Base-by-base conservation (phyloP, 2,329 filamentous ascomycete species). In the Verticillium zaregamsianum region DNA sequence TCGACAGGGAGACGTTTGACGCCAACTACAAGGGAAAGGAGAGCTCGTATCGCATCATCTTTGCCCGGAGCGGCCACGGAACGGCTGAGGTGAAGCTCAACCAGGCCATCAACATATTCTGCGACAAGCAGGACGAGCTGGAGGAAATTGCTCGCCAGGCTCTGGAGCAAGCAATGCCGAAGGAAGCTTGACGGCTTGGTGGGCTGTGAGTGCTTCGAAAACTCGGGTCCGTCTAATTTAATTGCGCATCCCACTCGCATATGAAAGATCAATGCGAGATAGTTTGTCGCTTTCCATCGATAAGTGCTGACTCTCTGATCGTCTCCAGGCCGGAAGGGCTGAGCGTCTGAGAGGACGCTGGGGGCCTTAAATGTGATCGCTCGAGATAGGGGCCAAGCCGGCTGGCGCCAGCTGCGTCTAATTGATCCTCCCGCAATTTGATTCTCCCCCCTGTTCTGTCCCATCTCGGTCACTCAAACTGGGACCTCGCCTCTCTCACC, bases 21-120 rank as follows among this genome's bases (percentile, higher is more conserved):
- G 35, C n/a, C 5, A 67, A 70, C 55, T 31, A 74, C 4, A 33
- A 25, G 9, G 39, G 40, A 5, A 73, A 83, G 58, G 79, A 83
- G 66, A 73, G 74, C n/a, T 71, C 65, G 6, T 86, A 81, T 76
- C 78, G 79, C 55, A 71, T 83, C 39, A 80, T 77, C 0, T 84
- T 86, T 64, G 80, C 80, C 0, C 72, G 80, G 59, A 82, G 78
- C 57, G 74, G 72, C 0, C 74, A 74, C 5, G 81, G 80, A 0
- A 72, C 78, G 62, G 80, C 77, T 17, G 80, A 84, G 68, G 78
- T 74, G 32, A 86, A 85, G 69, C 74, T 84, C 15, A 70, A 77
- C 12, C 74, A 83, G 72, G 84, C 84, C 9, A 80, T 87, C 57
- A 84, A 85, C 65, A 85, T 84, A 60, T 86, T 87, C 70, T 79